phyloP scores from a whole-genome alignment of 192 early-diverging fungal species.

The Backusella sp. region DNA sequence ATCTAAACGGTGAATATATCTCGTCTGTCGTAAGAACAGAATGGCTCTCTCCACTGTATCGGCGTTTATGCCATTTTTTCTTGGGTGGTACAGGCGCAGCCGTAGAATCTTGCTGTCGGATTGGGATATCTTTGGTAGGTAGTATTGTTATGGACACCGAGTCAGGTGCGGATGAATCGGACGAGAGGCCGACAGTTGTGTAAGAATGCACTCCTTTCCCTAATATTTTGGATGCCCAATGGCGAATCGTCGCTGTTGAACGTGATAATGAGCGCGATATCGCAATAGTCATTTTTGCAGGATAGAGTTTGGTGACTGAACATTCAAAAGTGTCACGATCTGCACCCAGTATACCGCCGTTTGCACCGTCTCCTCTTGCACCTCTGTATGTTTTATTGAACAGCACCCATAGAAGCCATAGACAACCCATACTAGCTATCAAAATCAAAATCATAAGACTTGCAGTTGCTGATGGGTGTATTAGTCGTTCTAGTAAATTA shows the following conservation, averaged over 20 bases:
- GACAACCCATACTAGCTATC: neutral
- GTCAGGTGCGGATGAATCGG: slow-evolving; percentile 12
- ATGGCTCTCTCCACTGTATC: slow-evolving; percentile 38
- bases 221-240: slow-evolving; percentile 24
- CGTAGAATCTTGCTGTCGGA: slow-evolving; percentile 10
- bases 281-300: neutral
- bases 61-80: slow-evolving; percentile 32
- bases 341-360: slow-evolving; percentile 7
- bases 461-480: neutral
- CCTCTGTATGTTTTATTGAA: neutral
- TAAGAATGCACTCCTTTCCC: neutral
- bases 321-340: neutral
- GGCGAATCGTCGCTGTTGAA: slow-evolving; percentile 11
- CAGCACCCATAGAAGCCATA: neutral
- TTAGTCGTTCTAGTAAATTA: neutral
- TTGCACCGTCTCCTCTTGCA: neutral
- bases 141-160: neutral
- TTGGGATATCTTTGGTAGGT: neutral
- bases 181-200: neutral
- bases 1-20: slow-evolving; percentile 18
- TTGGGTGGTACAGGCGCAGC: neutral
- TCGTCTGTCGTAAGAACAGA: neutral
- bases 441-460: neutral
- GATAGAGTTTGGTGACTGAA: neutral
- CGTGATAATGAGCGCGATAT: slow-evolving; percentile 1